These are phyloP conservation scores for Candida sp. DNA, from an alignment of 1,139 yeast species.

Conservation along the genomic window DNA sequence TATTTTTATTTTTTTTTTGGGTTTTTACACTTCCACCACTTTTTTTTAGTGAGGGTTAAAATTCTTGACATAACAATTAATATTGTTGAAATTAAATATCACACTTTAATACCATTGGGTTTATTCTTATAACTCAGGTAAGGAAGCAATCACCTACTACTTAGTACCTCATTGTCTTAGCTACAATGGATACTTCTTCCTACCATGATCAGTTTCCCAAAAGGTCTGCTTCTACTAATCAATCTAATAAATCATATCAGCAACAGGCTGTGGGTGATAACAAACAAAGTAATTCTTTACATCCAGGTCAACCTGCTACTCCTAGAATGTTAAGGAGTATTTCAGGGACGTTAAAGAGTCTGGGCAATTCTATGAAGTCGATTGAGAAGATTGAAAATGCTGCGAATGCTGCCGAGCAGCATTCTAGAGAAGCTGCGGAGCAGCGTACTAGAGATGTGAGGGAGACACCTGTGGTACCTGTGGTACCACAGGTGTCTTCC, in stretches of 20 bases:
- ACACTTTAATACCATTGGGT: no score
- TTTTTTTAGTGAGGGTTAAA: background rate
- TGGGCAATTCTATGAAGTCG: slow-evolving; percentile 1
- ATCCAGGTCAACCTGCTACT: slow-evolving; percentile 54
- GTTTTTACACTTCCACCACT: no score
- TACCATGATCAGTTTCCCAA: background rate
- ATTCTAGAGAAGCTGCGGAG: background rate
- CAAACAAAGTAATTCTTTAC: background rate
- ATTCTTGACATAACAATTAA: background rate
- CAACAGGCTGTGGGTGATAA: slow-evolving; percentile 4
- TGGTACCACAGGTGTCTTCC: no score
- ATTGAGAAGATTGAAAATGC: background rate
- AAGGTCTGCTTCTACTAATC: background rate
- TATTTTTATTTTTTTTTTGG: no score
- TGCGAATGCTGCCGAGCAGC: background rate
- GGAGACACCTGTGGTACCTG: no score
- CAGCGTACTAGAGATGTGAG: no score
- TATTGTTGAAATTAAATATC: no score
- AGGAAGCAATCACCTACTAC: background rate
- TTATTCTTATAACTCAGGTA: no score
- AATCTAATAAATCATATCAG: background rate
- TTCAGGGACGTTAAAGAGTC: slow-evolving; percentile 30
- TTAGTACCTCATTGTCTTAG: background rate
- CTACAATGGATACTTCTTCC: background rate
- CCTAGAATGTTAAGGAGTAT: slow-evolving; percentile 74